A percentile compares a stretch with the other conserved stretches of the same genome.
phyloP scores from a whole-genome alignment of 495 filamentous ascomycete genomes.

The Xylaria cubensis region DNA sequence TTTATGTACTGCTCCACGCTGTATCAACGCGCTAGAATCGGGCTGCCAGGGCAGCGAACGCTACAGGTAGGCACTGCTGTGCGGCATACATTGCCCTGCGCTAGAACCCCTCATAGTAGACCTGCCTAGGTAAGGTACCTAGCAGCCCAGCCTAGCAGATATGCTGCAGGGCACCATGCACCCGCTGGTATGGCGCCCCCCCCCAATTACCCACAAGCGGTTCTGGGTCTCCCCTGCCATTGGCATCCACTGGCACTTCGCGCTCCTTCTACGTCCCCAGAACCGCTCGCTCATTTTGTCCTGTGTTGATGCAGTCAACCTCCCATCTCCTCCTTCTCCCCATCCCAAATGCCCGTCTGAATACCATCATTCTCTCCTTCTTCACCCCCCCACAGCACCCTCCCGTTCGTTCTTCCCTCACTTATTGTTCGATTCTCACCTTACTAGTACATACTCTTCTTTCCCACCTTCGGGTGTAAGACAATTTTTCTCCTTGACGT shows the following conservation, averaged over 20 bases:
- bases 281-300: conserved; percentile 29
- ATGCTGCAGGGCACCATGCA: conserved; percentile 27
- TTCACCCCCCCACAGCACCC: conserved; percentile 37
- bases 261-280: conserved; percentile 31
- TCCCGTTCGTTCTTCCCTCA: conserved; percentile 40
- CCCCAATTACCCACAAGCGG: conserved; percentile 26
- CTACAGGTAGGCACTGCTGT: not conserved
- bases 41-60: not conserved
- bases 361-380: conserved; percentile 52
- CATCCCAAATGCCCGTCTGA: conserved; percentile 44
- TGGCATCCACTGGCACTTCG: conserved; percentile 23
- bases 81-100: conserved; percentile 1
- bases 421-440: conserved; percentile 40
- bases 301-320: conserved; percentile 34
- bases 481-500: conserved; percentile 44
- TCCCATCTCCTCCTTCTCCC: conserved; percentile 45
- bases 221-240: conserved; percentile 21
- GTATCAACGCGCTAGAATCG: not conserved
- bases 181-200: conserved; percentile 26
- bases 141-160: no score
- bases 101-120: not conserved
- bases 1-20: conserved; percentile 11
- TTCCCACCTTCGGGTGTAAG: conserved; percentile 36
- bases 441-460: conserved; percentile 45
- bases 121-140: not conserved